Conservation (phyloP, 371 early-diverging fungal genomes). For the Lichtheimia ornata region DNA sequence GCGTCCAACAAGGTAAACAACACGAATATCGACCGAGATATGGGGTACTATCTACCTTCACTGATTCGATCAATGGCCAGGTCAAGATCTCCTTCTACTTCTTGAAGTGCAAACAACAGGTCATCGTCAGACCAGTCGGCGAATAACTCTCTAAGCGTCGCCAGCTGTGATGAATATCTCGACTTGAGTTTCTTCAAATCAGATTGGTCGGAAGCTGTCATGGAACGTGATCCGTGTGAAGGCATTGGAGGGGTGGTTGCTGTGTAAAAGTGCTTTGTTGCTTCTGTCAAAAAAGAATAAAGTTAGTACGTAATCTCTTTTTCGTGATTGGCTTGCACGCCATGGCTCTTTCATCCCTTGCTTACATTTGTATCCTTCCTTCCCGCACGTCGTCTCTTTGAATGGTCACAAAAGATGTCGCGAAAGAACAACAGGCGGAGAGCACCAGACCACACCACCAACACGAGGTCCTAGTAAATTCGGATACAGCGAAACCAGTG, state of each 20-base stretch:
- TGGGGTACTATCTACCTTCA: conserved; percentile 66
- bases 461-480: too few species aligned
- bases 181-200: conserved; percentile 68
- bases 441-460: too few species aligned
- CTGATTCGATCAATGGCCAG: conserved; percentile 77
- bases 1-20: background rate
- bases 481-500: too few species aligned
- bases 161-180: conserved; percentile 67
- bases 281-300: too few species aligned
- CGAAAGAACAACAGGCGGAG: too few species aligned
- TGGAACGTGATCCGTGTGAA: conserved; percentile 19
- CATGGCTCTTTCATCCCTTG: too few species aligned
- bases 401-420: too few species aligned
- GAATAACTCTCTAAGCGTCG: conserved; percentile 80
- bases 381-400: too few species aligned
- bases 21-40: background rate
- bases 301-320: too few species aligned
- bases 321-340: too few species aligned
- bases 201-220: conserved; percentile 54
- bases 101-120: conserved; percentile 79
- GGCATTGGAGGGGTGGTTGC: conserved; percentile 12
- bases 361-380: too few species aligned
- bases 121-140: conserved; percentile 90
- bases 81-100: conserved; percentile 85
- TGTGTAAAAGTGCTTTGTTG: background rate